Conservation (phyloP, 2,329 filamentous ascomycete genomes). For the Ophiostoma angusticollis region DNA sequence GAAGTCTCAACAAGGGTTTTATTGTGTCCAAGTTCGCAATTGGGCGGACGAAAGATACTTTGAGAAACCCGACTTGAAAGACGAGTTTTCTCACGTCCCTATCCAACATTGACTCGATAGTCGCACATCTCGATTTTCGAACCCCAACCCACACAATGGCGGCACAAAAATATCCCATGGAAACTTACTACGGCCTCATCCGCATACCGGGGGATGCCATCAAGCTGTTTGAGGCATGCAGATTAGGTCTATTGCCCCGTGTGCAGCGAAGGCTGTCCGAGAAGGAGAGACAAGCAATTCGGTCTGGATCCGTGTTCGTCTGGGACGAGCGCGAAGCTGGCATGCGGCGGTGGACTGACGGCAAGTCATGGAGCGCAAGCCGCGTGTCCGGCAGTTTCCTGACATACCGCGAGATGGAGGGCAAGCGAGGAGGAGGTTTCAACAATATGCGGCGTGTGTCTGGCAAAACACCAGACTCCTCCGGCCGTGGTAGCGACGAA, state of each 20-base stretch:
- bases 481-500: slow-evolving; percentile 67
- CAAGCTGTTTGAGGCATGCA: slow-evolving; percentile 94
- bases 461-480: slow-evolving; percentile 67
- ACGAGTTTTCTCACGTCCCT: not conserved
- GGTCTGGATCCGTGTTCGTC: slow-evolving; percentile 96
- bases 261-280: slow-evolving; percentile 90
- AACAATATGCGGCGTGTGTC: slow-evolving; percentile 40
- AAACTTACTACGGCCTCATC: slow-evolving; percentile 92
- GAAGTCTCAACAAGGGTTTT: not conserved
- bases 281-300: slow-evolving; percentile 92
- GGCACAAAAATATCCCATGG: slow-evolving; percentile 44
- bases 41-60: slow-evolving; percentile 5
- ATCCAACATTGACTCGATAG: too few relatives aligned
- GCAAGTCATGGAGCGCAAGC: slow-evolving; percentile 98
- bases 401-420: slow-evolving; percentile 97
- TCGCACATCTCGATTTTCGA: too few relatives aligned
- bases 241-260: slow-evolving; percentile 74
- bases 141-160: slow-evolving; percentile 18
- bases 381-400: slow-evolving; percentile 94
- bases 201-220: slow-evolving; percentile 95
- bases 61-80: not conserved
- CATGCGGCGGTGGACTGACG: slow-evolving; percentile 97
- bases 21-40: slow-evolving; percentile 6
- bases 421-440: slow-evolving; percentile 78
- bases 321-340: slow-evolving; percentile 98